phyloP scores from a whole-genome alignment of 805 yeast species.

The Ogataea nonfermentans region DNA sequence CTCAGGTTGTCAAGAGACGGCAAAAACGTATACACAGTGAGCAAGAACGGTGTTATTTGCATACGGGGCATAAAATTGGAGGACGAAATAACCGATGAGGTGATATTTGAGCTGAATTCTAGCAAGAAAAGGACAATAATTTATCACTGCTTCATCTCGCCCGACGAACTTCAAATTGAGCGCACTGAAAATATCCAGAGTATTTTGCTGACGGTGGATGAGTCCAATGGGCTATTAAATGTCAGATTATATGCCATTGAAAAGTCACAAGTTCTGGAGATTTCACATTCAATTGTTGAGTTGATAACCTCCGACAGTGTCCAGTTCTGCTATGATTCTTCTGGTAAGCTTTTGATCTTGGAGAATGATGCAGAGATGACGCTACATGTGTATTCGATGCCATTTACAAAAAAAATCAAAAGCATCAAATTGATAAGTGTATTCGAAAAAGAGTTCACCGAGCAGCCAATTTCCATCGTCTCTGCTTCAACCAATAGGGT shows the following conservation, averaged over 20 bases:
- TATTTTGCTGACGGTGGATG: slow-evolving; percentile 25
- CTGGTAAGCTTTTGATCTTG: slow-evolving; percentile 30
- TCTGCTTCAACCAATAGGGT: slow-evolving; percentile 46
- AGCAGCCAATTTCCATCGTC: slow-evolving; percentile 35
- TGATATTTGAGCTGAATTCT: slow-evolving; percentile 12
- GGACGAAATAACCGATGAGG: slow-evolving; percentile 11
- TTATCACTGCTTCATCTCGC: slow-evolving; percentile 27
- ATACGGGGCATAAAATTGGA: slow-evolving; percentile 24
- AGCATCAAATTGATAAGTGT: slow-evolving; percentile 24
- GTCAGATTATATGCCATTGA: slow-evolving; percentile 30
- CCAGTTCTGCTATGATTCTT: slow-evolving; percentile 27
- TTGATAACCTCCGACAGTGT: slow-evolving; percentile 15
- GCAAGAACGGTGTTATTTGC: slow-evolving; percentile 31
- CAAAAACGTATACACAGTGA: slow-evolving; percentile 31
- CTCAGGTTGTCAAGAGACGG: slow-evolving; percentile 30
- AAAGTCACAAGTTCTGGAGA: slow-evolving; percentile 28
- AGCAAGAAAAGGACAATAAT: slow-evolving; percentile 16
- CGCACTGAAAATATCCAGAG: slow-evolving; percentile 22
- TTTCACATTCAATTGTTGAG: slow-evolving; percentile 29
- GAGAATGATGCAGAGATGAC: slow-evolving; percentile 18
- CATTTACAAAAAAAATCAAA: slow-evolving; percentile 32
- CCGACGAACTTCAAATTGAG: slow-evolving; percentile 25
- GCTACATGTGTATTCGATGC: slow-evolving; percentile 31
- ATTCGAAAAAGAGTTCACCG: slow-evolving; percentile 27
- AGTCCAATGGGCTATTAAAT: slow-evolving; percentile 17